Base-by-base conservation (phyloP, 257 asterid genomes). In the Ilex aquifolium region DNA sequence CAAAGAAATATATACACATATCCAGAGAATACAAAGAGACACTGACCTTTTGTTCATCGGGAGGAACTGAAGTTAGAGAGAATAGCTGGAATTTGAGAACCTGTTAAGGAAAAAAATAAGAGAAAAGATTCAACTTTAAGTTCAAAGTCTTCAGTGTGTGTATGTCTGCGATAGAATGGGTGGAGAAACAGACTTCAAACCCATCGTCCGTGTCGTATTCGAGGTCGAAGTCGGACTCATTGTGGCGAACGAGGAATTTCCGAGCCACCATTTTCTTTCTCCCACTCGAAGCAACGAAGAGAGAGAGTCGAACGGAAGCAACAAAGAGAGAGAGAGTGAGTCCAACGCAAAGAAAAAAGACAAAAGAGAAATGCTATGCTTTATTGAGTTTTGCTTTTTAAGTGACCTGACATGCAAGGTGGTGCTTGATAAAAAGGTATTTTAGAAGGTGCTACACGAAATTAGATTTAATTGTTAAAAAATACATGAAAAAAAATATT, bases 151-250 rank as follows among this genome's bases (percentile, higher is more conserved):
- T 54, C 46, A 27, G 44, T 12, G 31, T 61, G 49, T 65, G 56
- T 21, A 52, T 32, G 16, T 36, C 14, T 54, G 13, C 46, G n/a
- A 70, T 58, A 52, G 52, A 39, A 59, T 46, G 62, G 65, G 64
- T 62, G 44, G 56, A 55, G 48, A 76, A 52, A 56, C 73, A 71
- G 68, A 91, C 96, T 78, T 91, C 88, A 70, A 88, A 79, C 83
- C 98, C 98, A 76, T 91, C 86, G 29, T 86, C 88, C 57, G 88
- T 82, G 71, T 91, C 95, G 81, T 84, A 91, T 57, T 91, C 95
- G 70, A 91, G 69, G 65, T 91, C 90, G 79, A 88, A 86, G 40
- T 81, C 63, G 61, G 87, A 75, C 64, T 67, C 80, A 55, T 85
- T 76, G 77, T 91, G 90, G 27, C 74, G 59, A 59, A 88, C 84